A percentile compares a stretch with the other conserved stretches of the same genome.
Conservation (phyloP, 768 basidiomycete genomes). For the Trametopsis cervina region DNA sequence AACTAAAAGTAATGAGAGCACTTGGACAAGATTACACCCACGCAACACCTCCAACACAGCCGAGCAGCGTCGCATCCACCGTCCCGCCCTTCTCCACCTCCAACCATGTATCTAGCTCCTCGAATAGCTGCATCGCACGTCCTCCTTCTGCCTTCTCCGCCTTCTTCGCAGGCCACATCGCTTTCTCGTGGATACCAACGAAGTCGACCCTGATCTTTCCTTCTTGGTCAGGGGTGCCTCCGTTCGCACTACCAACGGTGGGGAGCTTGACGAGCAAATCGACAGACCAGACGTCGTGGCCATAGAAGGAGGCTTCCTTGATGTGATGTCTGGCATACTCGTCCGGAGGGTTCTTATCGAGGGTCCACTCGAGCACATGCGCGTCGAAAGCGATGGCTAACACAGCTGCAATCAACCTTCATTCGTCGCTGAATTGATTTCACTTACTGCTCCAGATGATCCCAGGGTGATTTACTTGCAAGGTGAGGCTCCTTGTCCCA, state of each 20-base stretch:
- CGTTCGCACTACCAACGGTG: constrained; percentile 5
- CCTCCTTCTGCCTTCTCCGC: constrained; percentile 39
- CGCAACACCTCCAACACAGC: constrained; percentile 60
- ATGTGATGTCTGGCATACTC: constrained; percentile 79
- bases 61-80: constrained; percentile 63
- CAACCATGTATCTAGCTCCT: constrained; percentile 70
- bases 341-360: constrained; percentile 72
- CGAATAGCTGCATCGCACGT: constrained; percentile 67
- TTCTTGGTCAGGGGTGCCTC: constrained; percentile 6
- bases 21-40: too few species aligned
- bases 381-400: constrained; percentile 86
- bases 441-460: constrained; percentile 75
- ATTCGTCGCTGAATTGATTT: constrained; percentile 10
- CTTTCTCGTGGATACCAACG: constrained; percentile 74
- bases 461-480: constrained; percentile 70
- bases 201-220: constrained; percentile 57
- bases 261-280: constrained; percentile 63
- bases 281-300: constrained; percentile 63
- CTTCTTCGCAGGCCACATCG: constrained; percentile 74
- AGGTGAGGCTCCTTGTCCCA: constrained; percentile 62
- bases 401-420: background rate
- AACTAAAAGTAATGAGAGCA: too few species aligned
- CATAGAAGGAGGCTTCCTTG: constrained; percentile 88
- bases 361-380: constrained; percentile 78
- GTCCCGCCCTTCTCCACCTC: constrained; percentile 52